Evolutionary conservation across 2,329 filamentous ascomycete genomes (phyloP).

Genomic region (Proliferodiscus dingleyae): DNA sequence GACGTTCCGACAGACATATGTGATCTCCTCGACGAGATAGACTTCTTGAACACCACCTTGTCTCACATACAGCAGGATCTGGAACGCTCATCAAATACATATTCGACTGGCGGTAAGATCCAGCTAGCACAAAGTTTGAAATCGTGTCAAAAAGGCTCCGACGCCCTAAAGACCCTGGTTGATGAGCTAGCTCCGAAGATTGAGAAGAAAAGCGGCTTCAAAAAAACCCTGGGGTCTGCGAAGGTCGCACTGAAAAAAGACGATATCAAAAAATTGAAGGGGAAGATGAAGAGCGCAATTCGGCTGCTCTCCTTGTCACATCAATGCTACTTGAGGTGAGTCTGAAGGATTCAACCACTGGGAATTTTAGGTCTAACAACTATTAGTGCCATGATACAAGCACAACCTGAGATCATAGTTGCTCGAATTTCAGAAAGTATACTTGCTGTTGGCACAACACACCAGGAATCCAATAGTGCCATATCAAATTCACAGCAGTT

Average conservation of each 20-base stretch:
- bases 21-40: constrained; percentile 9
- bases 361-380: neutral
- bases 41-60: constrained; percentile 7
- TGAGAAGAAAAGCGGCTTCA: neutral
- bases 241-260: constrained; percentile 9
- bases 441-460: neutral
- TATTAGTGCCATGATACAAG: constrained; percentile 10
- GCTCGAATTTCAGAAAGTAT: constrained; percentile 2
- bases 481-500: constrained; percentile 1
- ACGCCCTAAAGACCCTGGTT: neutral
- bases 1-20: constrained; percentile 12
- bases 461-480: neutral
- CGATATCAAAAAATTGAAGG: constrained; percentile 5
- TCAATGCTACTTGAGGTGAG: constrained; percentile 5
- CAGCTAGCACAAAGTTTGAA: neutral
- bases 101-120: neutral
- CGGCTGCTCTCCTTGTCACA: constrained; percentile 6
- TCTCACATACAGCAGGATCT: constrained; percentile 1
- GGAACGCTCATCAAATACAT: neutral
- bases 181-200: neutral
- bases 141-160: constrained; percentile 3
- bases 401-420: constrained; percentile 13
- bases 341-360: neutral
- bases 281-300: constrained; percentile 3
- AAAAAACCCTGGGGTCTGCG: constrained; percentile 3